Base-by-base conservation (phyloP, 2,329 filamentous ascomycete genomes). In the Aspergillus aculeatus region DNA sequence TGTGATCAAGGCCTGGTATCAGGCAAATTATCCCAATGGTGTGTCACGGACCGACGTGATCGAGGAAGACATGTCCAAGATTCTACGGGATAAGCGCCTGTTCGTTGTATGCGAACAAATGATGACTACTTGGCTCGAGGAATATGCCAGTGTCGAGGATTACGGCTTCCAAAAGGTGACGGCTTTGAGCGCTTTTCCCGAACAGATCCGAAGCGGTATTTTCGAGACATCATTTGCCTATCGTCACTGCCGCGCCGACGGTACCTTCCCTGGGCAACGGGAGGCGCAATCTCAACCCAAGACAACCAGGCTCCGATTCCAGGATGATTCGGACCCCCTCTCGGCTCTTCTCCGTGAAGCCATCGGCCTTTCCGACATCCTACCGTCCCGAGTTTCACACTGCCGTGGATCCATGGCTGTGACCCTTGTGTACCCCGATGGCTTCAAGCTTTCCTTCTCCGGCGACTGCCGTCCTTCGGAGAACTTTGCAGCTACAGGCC, bases 381-480 rank as follows among this genome's bases (percentile, higher is more conserved):
- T 88, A 62, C 86, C 87, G 48, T 84, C 87, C 50, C 75, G 73
- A 26, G 94, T 97, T 1, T 75, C 82, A 5, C 95, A 99, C 78
- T 99, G 95, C 79, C 83, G 85, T 67, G 87, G 87, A 29, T 86
- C 95, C 1, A 85, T 90, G 71, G 95, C 89, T 0, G 86, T 89
- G 2, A 87, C 88, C 21, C 80, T 98, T 23, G 90, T 90, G 10
- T 94, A 94, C 75, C 85, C 89, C 0, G 86, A 86, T 1, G 89
- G 87, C 19, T 89, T 99, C 73, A 95, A 94, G 73, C 83, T 96
- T 59, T 91, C 92, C 50, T 99, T 96, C 78, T 96, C 91, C 4
- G 95, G 95, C 58, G 95, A 99, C 79, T 98, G 94, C 73, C 85
- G 95, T 6, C 95, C 95, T 0, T 91, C 86, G 4, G 69, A 78